These are phyloP conservation scores for Thielaviopsis musarum DNA, from an alignment of 2,329 filamentous ascomycete species.

Conservation along the genomic window DNA sequence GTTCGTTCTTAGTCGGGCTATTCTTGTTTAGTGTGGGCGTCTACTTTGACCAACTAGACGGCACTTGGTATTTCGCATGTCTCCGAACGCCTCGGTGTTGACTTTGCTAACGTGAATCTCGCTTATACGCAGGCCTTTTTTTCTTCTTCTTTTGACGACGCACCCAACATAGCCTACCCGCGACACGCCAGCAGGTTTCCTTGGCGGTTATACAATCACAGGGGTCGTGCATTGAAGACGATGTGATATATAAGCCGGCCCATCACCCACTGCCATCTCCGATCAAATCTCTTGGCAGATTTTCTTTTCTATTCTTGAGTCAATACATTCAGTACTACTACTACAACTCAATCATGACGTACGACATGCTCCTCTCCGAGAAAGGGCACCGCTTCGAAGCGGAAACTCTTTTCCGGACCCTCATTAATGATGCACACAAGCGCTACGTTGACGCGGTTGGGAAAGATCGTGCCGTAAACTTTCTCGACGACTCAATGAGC, in stretches of 20 bases:
- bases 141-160: not conserved
- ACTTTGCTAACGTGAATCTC: not conserved
- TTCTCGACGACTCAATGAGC: constrained; percentile 7
- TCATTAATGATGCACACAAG: constrained; percentile 12
- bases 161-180: not conserved
- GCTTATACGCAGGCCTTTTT: not conserved
- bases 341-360: not conserved
- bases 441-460: constrained; percentile 8
- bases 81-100: not conserved
- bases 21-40: not conserved
- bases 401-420: constrained; percentile 10
- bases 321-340: not conserved
- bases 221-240: not conserved
- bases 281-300: not conserved
- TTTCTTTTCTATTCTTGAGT: not conserved
- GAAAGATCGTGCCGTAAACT: constrained; percentile 3
- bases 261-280: not conserved
- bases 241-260: not conserved
- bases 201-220: not conserved
- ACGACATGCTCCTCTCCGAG: not conserved
- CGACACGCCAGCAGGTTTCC: not conserved
- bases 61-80: not conserved
- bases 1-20: not conserved
- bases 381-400: constrained; percentile 7
- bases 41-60: not conserved